Percentiles rank a stretch among this genome's conserved stretches.
Evolutionary conservation across 805 yeast species (phyloP).

Genomic region (Jamesozyma piceae): DNA sequence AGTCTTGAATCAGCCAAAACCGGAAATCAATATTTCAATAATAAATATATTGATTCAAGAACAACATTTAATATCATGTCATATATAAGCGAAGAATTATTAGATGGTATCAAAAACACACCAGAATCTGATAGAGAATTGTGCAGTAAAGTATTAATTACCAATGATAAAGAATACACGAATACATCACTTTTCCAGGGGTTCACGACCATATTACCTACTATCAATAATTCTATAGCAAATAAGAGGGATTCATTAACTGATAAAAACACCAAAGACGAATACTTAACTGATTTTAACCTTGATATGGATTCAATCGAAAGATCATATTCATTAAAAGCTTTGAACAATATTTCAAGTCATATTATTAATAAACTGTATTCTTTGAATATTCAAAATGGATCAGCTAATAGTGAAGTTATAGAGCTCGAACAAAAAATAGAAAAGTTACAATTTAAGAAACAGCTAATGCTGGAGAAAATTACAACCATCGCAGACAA

Average conservation of each 20-base stretch:
- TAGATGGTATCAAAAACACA: slow-evolving; percentile 33
- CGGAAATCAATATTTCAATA: slow-evolving; percentile 33
- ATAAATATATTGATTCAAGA: slow-evolving; percentile 29
- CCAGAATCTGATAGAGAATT: neutral
- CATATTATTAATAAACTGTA: slow-evolving; percentile 40
- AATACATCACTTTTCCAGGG: slow-evolving; percentile 56
- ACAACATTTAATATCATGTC: slow-evolving; percentile 42
- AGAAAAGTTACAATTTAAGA: slow-evolving; percentile 35
- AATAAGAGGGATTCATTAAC: neutral
- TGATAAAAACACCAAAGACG: neutral
- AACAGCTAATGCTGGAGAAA: slow-evolving; percentile 42
- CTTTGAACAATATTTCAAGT: slow-evolving; percentile 32
- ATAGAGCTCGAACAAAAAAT: slow-evolving; percentile 50
- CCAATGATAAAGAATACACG: slow-evolving; percentile 21
- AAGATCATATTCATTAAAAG: slow-evolving; percentile 31
- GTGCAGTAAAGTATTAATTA: slow-evolving; percentile 7
- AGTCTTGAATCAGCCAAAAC: slow-evolving; percentile 26
- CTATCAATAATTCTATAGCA: slow-evolving; percentile 32
- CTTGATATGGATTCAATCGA: slow-evolving; percentile 6
- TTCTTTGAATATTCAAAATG: slow-evolving; percentile 50
- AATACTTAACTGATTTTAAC: neutral
- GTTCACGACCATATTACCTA: slow-evolving; percentile 45
- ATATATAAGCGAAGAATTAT: slow-evolving; percentile 50
- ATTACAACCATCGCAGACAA: slow-evolving; percentile 46
- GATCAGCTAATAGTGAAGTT: slow-evolving; percentile 55